Base-by-base conservation (phyloP, 2,329 filamentous ascomycete genomes). In the Penicillium brasilianum region DNA sequence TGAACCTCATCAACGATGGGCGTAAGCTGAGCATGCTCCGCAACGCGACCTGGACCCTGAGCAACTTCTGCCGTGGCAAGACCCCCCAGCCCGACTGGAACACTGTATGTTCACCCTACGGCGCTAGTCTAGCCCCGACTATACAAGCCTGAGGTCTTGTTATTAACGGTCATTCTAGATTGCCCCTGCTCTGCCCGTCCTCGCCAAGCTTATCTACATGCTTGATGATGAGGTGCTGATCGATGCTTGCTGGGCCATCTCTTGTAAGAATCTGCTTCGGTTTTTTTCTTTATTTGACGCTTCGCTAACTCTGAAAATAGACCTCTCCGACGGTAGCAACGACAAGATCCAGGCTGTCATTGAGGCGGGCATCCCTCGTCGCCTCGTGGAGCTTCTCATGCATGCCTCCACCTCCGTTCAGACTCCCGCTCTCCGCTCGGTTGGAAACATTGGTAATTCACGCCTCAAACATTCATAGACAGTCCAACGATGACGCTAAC, bases 51-150 rank as follows among this genome's bases (percentile, higher is more conserved):
- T 99, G 95, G 95, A 99, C 95, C 48, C 84, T 99, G 59, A 98
- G 95, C 86, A 99, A 99, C 85, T 99, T 99, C 83, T 99, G 95
- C 84, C 92, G 95, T 84, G 95, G 95, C 81, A 99, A 99, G 87
- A 97, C 94, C 9, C 95, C 95, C 55, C 95, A 99, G 83, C 95
- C 95, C 50, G 95, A 99, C 77, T 99, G 95, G 95, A 88, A 88
- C 75, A 97, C 92, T 39, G 93, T 97, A 85, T 80, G 92, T 85
- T 55, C 51, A 32, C 53, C 13, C 20, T 43, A 53, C 18, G 8
- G 25, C 20, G 9, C 22, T 28, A n/a, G 1, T 18, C 3, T 0
- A 36, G 9, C 20, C 4, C 4, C 37, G 6, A 2, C 13, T n/a
- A 10, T 48, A 11, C 11, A 20, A 4, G 8, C 11, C 20, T 34